A percentile compares a stretch with the other conserved stretches of the same genome.
Conservation (phyloP, 148 eudicot species). For the Rhododendron simsii region DNA sequence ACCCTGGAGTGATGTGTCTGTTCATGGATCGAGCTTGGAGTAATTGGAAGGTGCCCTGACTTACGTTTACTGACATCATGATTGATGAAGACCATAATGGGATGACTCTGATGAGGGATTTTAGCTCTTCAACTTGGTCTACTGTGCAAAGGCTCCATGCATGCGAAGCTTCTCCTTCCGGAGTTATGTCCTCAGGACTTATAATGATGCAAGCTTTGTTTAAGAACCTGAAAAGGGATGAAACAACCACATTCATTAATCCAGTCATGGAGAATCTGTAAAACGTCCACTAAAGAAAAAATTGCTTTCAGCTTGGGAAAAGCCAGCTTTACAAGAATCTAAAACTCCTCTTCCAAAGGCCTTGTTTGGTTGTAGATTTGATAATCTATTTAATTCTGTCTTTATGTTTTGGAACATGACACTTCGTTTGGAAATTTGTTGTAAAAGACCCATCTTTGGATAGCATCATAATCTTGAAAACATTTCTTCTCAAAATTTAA, state of each 20-base stretch:
- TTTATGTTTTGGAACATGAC: too few species aligned
- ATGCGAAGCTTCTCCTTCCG: constrained; percentile 30
- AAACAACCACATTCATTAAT: not conserved
- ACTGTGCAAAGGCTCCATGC: not conserved
- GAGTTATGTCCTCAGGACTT: constrained; percentile 42
- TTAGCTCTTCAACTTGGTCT: not conserved
- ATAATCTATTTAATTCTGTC: too few species aligned
- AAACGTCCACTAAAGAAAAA: not conserved
- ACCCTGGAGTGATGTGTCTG: too few species aligned
- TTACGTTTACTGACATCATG: too few species aligned
- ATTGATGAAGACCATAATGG: too few species aligned
- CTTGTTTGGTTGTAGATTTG: too few species aligned
- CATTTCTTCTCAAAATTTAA: not conserved
- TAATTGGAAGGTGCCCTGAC: too few species aligned
- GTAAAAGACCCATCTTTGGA: not conserved
- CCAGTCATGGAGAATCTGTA: not conserved
- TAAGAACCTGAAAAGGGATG: not conserved
- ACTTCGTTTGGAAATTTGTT: not conserved
- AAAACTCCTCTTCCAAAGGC: not conserved
- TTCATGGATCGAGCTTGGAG: too few species aligned
- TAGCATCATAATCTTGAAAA: not conserved
- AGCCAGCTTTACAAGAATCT: not conserved
- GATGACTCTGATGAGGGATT: too few species aligned
- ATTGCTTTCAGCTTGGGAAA: not conserved
- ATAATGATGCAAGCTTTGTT: constrained; percentile 43